Percentiles rank a stretch among this genome's conserved stretches.
phyloP scores from a whole-genome alignment of 371 early-diverging fungal species.

The Blakeslea trispora region DNA sequence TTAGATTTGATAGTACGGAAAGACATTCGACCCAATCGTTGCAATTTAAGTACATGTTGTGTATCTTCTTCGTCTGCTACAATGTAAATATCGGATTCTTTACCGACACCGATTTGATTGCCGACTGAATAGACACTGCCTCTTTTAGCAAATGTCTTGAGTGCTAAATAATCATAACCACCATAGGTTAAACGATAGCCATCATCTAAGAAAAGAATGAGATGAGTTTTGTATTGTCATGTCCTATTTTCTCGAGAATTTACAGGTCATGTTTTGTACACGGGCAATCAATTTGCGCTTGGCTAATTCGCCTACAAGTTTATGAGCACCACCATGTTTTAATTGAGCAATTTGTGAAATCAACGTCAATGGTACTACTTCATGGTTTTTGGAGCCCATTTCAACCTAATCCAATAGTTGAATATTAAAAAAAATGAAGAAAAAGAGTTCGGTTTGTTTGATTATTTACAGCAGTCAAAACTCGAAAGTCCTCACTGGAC shows the following conservation, averaged over 20 bases:
- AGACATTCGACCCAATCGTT: conserved; percentile 95
- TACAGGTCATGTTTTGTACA: conserved; percentile 86
- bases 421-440: too few species aligned
- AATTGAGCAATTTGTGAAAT: conserved; percentile 90
- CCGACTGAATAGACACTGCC: conserved; percentile 94
- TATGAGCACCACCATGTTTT: conserved; percentile 84
- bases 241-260: too few species aligned
- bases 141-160: conserved; percentile 90
- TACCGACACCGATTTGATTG: conserved; percentile 99
- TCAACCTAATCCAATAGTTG: too few species aligned
- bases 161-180: conserved; percentile 99
- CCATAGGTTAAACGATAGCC: conserved; percentile 98
- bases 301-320: conserved; percentile 82
- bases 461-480: conserved; percentile 84
- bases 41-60: conserved; percentile 90
- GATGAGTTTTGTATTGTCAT: too few species aligned
- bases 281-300: conserved; percentile 87
- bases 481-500: conserved; percentile 91
- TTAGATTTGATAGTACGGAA: conserved; percentile 98
- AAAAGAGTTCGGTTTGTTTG: neutral
- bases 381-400: conserved; percentile 97
- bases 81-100: conserved; percentile 98
- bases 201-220: conserved; percentile 73
- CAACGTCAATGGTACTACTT: conserved; percentile 90
- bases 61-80: conserved; percentile 91